Evolutionary conservation across 2,329 filamentous ascomycete genomes (phyloP).

Genomic region (Huntiella omanensis): DNA sequence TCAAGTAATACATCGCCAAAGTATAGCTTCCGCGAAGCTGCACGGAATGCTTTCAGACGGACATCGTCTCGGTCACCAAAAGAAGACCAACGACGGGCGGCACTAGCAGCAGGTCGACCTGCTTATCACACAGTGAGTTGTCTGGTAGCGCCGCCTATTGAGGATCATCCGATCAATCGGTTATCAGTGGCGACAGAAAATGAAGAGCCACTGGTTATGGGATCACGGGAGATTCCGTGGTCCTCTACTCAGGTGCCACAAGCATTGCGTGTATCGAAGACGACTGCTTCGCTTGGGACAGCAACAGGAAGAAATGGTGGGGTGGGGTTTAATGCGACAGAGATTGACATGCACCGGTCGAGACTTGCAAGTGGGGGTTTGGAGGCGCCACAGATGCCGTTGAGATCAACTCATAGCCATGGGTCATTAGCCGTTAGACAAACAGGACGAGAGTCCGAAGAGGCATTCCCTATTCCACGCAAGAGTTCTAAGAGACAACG

Average conservation of each 20-base stretch:
- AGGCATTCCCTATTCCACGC: constrained; percentile 7
- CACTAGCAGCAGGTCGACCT: constrained; percentile 1
- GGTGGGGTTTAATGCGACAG: not conserved
- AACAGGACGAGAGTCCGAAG: not conserved
- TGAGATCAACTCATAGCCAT: constrained; percentile 8
- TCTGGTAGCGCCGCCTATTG: not conserved
- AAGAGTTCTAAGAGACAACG: constrained; percentile 8
- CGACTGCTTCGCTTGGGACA: not conserved
- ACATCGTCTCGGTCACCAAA: constrained; percentile 5
- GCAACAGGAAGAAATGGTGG: not conserved
- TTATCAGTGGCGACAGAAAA: not conserved
- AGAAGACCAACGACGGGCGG: constrained; percentile 1
- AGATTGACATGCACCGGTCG: not conserved
- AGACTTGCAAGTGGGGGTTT: not conserved
- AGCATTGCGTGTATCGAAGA: not conserved
- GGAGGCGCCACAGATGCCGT: not conserved
- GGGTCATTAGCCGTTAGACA: constrained; percentile 1
- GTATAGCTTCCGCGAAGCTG: constrained; percentile 9
- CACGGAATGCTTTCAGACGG: constrained; percentile 7
- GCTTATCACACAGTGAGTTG: constrained; percentile 7
- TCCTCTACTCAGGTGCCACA: not conserved
- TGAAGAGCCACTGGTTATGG: not conserved
- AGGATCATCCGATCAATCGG: not conserved
- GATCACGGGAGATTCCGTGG: not conserved
- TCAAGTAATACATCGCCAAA: not conserved